Evolutionary conservation across 2,329 filamentous ascomycete species (phyloP), one percentile per base, ranked within the genome.

Genomic region (Colletotrichum sidae): DNA sequence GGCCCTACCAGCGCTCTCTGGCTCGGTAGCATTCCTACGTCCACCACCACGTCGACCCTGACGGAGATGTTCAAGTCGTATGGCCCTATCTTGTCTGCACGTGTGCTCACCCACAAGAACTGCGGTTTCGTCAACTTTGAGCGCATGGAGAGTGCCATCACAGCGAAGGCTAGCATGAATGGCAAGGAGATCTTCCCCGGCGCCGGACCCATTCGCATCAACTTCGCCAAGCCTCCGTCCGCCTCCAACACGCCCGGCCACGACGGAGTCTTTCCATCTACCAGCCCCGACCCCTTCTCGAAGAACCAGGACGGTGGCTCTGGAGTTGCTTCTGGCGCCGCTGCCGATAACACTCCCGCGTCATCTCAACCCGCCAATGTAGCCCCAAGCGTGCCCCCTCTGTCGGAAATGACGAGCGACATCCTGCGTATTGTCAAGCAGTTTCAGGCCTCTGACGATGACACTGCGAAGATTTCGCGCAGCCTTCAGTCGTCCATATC

Each of bases 101-200:
- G 96, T 69, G 96, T 99, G 5, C 84, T 99, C 67, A 98, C 96
- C 0, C 94, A 99, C 83, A 99, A 99, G 85, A 98, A 97, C 79
- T 99, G 96, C 76, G 96, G 95, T 3, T 99, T 99, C 72, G 95
- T 99, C 75, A 99, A 99, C 78, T 99, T 97, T 73, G 94, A 98
- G 78, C 90, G 88, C 65, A 81, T 96, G 37, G 94, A 98, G 69
- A 97, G 93, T 75, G 96, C 96, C 60, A 90, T 97, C 44, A 90
- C 93, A 66, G 96, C 96, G 13, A 96, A 95, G 77, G 89, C 89
- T 12, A 86, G 90, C 74, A 90, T 97, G 79, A 98, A 98, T 73
- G 94, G 94, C 72, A 97, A 97, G 79, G 96, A 99, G 77, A 97
- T 99, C 67, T 99, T 99, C 82, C 96, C 96, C 8, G 96, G 96